These are phyloP conservation scores for Pelargonium australe DNA, from an alignment of 441 rosid genomes.

Conservation along the genomic window DNA sequence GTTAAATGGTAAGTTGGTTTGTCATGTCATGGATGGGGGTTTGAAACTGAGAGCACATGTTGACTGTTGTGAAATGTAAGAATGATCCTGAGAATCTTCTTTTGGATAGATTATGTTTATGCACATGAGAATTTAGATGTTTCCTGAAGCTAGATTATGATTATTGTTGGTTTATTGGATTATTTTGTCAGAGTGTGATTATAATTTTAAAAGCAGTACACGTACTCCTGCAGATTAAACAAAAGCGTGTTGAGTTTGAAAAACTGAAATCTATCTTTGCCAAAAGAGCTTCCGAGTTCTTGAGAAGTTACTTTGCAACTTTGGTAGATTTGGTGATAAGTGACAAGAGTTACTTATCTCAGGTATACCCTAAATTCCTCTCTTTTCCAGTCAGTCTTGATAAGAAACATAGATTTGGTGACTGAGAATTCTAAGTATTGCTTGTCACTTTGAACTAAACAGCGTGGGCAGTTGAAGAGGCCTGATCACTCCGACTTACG, in stretches of 20 bases:
- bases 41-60: background rate
- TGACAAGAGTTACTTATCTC: constrained; percentile 98
- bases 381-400: constrained; percentile 13
- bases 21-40: background rate
- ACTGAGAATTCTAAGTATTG: constrained; percentile 20
- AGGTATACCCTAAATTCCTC: constrained; percentile 39
- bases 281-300: constrained; percentile 88
- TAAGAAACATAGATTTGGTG: constrained; percentile 12
- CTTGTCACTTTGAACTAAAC: constrained; percentile 30
- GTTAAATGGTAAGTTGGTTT: no score
- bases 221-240: constrained; percentile 62
- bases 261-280: constrained; percentile 79
- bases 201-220: constrained; percentile 12
- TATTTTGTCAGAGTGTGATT: background rate
- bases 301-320: constrained; percentile 93
- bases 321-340: constrained; percentile 98
- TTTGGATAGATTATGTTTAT: background rate
- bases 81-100: background rate
- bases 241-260: constrained; percentile 81
- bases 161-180: background rate
- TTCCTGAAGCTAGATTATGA: background rate
- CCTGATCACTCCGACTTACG: constrained; percentile 99
- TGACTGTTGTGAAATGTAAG: background rate
- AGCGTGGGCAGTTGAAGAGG: constrained; percentile 98
- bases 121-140: background rate